Evolutionary conservation across 352 stramenopile genomes (phyloP).

Genomic region (Phytophthora rubi): DNA sequence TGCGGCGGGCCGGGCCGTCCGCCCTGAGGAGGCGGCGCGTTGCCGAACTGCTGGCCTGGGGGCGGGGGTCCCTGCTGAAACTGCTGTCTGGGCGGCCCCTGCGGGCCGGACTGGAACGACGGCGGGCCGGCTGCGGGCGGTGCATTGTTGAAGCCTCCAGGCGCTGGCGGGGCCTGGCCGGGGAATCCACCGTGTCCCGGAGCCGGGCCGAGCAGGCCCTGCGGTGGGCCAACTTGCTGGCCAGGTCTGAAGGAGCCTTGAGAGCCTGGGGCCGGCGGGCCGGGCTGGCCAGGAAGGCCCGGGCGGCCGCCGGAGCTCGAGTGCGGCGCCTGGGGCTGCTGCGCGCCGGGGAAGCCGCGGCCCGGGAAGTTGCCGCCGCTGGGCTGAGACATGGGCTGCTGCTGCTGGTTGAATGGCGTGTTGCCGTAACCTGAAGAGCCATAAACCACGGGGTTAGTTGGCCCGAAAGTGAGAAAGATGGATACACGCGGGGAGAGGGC

Average conservation of each 20-base stretch:
- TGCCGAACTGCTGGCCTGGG: slow-evolving; percentile 24
- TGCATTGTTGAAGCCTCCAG: slow-evolving; percentile 26
- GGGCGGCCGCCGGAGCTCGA: slow-evolving; percentile 30
- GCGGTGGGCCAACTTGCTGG: slow-evolving; percentile 19
- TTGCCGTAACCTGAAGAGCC: slow-evolving; percentile 27
- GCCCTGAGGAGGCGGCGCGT: slow-evolving; percentile 21
- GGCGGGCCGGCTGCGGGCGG: slow-evolving; percentile 14
- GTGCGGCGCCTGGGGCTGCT: slow-evolving; percentile 39
- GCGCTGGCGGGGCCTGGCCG: slow-evolving; percentile 14
- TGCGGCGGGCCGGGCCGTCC: slow-evolving; percentile 11
- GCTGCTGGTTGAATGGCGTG: slow-evolving; percentile 30
- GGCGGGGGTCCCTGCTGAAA: slow-evolving; percentile 35
- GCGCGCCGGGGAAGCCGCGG: slow-evolving; percentile 26
- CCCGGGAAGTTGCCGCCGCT: slow-evolving; percentile 34
- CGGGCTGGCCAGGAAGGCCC: slow-evolving; percentile 27
- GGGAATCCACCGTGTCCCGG: slow-evolving; percentile 25
- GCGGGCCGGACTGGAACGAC: slow-evolving; percentile 27
- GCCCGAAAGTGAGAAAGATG: background rate
- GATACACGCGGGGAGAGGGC: background rate
- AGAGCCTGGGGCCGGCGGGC: slow-evolving; percentile 21
- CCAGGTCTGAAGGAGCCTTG: slow-evolving; percentile 28
- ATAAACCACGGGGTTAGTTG: slow-evolving; percentile 1
- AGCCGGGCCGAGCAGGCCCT: slow-evolving; percentile 21
- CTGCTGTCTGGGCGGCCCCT: slow-evolving; percentile 24
- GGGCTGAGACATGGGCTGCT: slow-evolving; percentile 47